A percentile compares a stretch with the other conserved stretches of the same genome.
Conservation (phyloP, 441 rosid genomes). For the Corymbia calophylla region DNA sequence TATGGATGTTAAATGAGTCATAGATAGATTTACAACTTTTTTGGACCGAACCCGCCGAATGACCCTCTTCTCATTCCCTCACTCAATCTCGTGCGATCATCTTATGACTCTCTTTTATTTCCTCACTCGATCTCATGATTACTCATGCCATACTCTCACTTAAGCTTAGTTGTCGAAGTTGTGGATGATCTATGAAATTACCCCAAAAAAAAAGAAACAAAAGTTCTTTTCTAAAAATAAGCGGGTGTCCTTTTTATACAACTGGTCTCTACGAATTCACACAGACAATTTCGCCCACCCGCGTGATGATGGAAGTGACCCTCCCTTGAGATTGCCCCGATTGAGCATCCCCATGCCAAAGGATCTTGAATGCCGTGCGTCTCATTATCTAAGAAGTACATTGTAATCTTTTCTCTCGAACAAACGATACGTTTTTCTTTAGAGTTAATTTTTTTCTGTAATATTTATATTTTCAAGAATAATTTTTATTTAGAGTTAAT, state of each 20-base stretch:
- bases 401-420: not conserved
- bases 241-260: not conserved
- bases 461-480: no score
- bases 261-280: fast-evolving
- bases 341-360: not conserved
- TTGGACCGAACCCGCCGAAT: not conserved
- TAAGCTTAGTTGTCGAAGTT: not conserved
- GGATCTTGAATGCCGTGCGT: fast-evolving
- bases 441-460: no score
- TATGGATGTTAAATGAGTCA: no score
- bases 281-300: fast-evolving
- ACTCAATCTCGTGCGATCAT: not conserved
- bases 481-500: no score
- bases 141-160: fast-evolving
- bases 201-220: not conserved
- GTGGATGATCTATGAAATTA: not conserved
- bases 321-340: not conserved
- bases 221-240: not conserved
- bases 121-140: not conserved
- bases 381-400: not conserved
- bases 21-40: not conserved
- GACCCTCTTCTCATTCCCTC: not conserved
- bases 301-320: not conserved
- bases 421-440: no score
- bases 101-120: not conserved